Base-by-base conservation (phyloP, 495 filamentous ascomycete species). In the Penicillium canariense region DNA sequence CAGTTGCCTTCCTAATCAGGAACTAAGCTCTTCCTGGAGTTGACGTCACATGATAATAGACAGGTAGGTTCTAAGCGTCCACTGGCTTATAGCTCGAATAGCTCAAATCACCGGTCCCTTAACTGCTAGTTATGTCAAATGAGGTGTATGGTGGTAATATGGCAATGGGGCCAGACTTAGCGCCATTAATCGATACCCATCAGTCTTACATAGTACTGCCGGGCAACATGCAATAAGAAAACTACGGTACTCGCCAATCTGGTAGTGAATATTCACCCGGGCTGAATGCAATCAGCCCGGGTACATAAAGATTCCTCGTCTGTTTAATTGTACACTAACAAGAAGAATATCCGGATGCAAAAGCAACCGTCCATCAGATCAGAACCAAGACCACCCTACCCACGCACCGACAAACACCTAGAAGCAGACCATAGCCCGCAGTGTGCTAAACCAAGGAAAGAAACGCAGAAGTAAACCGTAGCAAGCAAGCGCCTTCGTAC, bases 331-430 rank as follows among this genome's bases (percentile, higher is more conserved):
- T 56, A 60, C 58, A 60, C 42, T 49, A 52, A 39, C 39, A 45
- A 57, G 38, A 36, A 15, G 30, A 25, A 50, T n/a, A 42, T 23
- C 38, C 20, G 40, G 40, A 46, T 35, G 36, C 26, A 50, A 51
- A 52, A 48, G 26, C 30, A 48, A 57, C 36, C 46, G 32, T 50
- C n/a, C 43, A 46, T 30, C 43, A 50, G 35, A 42, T 56, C 49
- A 54, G 17, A 46, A 34, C 50, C 59, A 61, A 23, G 28, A 12
- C 46, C 30, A 28, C 31, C 50, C 18, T 42, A 43, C 38, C 50
- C 40, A 48, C 50, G 47, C 47, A 50, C 51, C 50, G 32, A 40
- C 56, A 54, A 60, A 58, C 51, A 58, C 59, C 51, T 48, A 49
- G 42, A 50, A 55, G 53, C 59, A 62, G 36, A 59, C 48, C 48